Conservation (phyloP, 2,329 filamentous ascomycete species). For the Ceratocystis colombiana region DNA sequence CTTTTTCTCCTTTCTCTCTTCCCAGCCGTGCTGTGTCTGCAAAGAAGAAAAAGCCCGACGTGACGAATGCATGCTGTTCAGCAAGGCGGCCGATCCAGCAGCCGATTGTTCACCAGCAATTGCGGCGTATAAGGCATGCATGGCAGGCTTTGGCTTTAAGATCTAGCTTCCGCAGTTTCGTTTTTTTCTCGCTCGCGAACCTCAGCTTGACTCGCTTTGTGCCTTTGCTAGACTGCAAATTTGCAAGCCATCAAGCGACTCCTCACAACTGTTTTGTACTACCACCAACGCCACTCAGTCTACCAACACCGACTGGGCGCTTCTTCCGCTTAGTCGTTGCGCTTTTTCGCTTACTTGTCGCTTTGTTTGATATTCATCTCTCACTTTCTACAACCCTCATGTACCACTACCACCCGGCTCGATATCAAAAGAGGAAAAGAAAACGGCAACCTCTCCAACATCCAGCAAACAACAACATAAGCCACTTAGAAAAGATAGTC, state of each 20-base stretch:
- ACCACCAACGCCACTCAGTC: background rate
- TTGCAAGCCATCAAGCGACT: background rate
- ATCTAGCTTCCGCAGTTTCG: conserved; percentile 34
- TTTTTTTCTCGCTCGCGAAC: too few species aligned
- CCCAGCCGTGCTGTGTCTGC: conserved; percentile 94
- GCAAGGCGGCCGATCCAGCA: conserved; percentile 68
- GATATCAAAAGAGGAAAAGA: background rate
- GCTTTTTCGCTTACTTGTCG: background rate
- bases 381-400: background rate
- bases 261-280: background rate
- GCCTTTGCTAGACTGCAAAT: too few species aligned
- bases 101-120: conserved; percentile 75
- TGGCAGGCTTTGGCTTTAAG: conserved; percentile 88
- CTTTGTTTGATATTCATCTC: background rate
- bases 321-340: background rate
- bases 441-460: background rate
- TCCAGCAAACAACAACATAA: background rate
- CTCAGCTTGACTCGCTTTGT: background rate
- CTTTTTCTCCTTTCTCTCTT: background rate
- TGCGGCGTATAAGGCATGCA: conserved; percentile 78
- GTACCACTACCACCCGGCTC: conserved; percentile 1
- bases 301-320: background rate
- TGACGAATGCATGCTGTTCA: conserved; percentile 99
- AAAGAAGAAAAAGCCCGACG: conserved; percentile 85
- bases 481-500: background rate